Base-by-base conservation (phyloP, 331 rosid genomes). In the Phaseolus coccineus region DNA sequence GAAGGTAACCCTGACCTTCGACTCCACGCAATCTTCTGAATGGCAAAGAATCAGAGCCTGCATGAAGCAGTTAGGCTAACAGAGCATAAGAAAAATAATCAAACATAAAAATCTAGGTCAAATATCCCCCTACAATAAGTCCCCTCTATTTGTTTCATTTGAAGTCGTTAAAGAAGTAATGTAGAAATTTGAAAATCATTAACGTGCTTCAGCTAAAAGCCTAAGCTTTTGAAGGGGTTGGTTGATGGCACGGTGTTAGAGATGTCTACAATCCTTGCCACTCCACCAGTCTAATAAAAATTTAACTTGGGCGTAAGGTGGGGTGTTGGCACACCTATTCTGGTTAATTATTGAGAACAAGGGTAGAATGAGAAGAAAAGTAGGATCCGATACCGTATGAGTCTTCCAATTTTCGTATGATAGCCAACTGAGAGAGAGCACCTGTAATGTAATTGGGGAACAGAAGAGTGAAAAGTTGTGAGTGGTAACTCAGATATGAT, bases 401-500 rank as follows among this genome's bases (percentile, higher is more conserved):
- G 28, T 90, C 96, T 77, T 95, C 99, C 85, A 95, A 86, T 81
- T 79, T 93, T 35, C 98, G 84, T 74, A 95, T 87, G 82, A 95
- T 89, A 50, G 98, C 97, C 88, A 95, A 79, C 77, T 95, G 99
- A 73, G 92, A 87, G 86, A 93, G 89, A 81, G 98, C 96, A 74
- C 99, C 99, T 95, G 91, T 66, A 79, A 9, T 93, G 90, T 3
- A 85, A 53, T 53, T 39, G n/a, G 46, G 16, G 47, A 52, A 40
- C 68, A 74, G 16, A 24, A 56, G 1, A 22, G 2, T 15, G 59
- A 53, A 30, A 28, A 31, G 10, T 44, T 10, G 4, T 12, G 51
- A 46, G 16, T 46, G 51, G 11, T 3, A 12, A 46, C 12, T 46
- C 1, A 46, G 2, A 2, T 11, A 11, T 11, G 14, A 46, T 46